phyloP scores from a whole-genome alignment of 352 stramenopile genomes.

The Phytophthora quininea region DNA sequence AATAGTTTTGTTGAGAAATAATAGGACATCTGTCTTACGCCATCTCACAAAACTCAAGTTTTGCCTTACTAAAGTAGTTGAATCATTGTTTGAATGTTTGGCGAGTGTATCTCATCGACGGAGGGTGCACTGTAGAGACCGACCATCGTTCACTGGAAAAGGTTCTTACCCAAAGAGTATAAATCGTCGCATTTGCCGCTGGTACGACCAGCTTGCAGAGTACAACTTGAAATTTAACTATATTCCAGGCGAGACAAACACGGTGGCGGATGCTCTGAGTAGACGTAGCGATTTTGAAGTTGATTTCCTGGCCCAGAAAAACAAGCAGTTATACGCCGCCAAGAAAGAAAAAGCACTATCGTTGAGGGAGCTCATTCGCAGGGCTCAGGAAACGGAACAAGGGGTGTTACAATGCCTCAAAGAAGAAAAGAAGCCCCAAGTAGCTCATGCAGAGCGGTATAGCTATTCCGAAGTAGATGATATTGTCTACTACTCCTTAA shows the following conservation, averaged over 20 bases:
- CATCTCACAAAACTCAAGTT: no score
- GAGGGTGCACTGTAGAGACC: conserved; percentile 7
- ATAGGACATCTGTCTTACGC: no score
- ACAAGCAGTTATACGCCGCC: conserved; percentile 1
- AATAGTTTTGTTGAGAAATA: no score
- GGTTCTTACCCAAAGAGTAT: conserved; percentile 13
- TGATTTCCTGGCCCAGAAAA: conserved; percentile 1
- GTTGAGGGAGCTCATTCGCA: conserved; percentile 8
- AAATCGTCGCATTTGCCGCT: conserved; percentile 7
- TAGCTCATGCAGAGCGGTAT: conserved; percentile 3
- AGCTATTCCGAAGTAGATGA: conserved; percentile 9
- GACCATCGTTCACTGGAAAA: conserved; percentile 14
- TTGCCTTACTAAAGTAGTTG: no score
- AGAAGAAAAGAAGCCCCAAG: not conserved
- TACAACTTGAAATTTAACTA: conserved; percentile 5
- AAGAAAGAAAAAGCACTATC: not conserved
- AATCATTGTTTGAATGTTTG: conserved; percentile 18
- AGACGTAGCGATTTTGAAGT: conserved; percentile 6
- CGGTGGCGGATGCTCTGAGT: conserved; percentile 9
- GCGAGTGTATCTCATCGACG: conserved; percentile 13
- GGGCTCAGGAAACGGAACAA: conserved; percentile 6
- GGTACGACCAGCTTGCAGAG: conserved; percentile 8
- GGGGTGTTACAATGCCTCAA: not conserved
- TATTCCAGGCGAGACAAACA: conserved; percentile 12
- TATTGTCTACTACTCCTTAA: conserved; percentile 2